Evolutionary conservation across 495 filamentous ascomycete genomes (phyloP), one percentile per base, ranked within the genome.

Genomic region (Xylaria bambusicola): DNA sequence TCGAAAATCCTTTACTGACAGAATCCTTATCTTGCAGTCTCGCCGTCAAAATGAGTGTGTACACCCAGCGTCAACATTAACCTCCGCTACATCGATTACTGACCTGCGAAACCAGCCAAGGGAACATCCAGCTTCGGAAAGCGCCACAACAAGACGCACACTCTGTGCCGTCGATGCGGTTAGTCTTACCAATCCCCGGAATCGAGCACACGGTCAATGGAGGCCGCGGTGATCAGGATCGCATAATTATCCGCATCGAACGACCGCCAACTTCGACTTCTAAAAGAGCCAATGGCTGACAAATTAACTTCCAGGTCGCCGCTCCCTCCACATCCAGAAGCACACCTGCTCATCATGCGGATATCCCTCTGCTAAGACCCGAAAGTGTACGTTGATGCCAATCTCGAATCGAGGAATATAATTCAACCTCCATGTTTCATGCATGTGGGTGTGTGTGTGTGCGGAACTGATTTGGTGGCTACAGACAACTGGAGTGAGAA

Each of bases 91-190:
- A 10, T 33, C 56, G 40, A 45, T 52, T 62, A 24, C 76, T 79
- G 59, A 80, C 74, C 54, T 49, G 36, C 58, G 42, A 66, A 58
- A 67, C 69, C 65, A 81, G 79, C 82, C 75, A 96, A 96, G 90
- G 92, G 92, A 86, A 96, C 92, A 74, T 92, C 89, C 76, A 92
- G 88, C 83, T 96, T 96, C 79, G 93, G 92, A 80, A 94, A 93
- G 86, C 91, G 91, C 86, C 91, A 98, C 85, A 98, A 93, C 84
- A 98, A 98, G 85, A 91, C 95, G 79, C 94, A 98, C 85, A 94
- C 91, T 70, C 85, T 98, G 77, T 98, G 94, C 90, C 87, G 95
- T 84, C 95, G 94, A 79, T 98, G 94, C 88, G 94, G 94, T 96
- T 76, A 83, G 89, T 83, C 35, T 52, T 40, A 21, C 24, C 50